Conservation (phyloP, 2,329 filamentous ascomycete species). For the Sarocladium strictum region DNA sequence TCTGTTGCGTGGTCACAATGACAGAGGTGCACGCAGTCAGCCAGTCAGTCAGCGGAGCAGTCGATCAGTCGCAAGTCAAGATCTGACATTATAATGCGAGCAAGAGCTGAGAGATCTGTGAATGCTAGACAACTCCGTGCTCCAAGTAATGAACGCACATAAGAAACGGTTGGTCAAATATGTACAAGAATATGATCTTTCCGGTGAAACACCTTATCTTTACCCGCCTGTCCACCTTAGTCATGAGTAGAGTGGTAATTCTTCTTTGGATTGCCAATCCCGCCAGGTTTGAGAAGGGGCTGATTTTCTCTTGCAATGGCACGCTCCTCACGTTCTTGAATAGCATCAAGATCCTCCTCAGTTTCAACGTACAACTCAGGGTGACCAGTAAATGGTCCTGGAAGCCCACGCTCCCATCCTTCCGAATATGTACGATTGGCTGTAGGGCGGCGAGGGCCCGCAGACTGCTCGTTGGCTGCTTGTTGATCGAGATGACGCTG, state of each 20-base stretch:
- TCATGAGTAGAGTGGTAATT: conserved; percentile 22
- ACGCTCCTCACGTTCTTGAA: conserved; percentile 44
- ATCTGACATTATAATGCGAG: background rate
- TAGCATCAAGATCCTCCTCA: conserved; percentile 44
- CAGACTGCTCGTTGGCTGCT: conserved; percentile 18
- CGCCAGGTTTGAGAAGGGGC: conserved; percentile 43
- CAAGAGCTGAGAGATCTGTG: background rate
- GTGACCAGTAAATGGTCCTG: conserved; percentile 45
- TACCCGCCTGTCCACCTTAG: background rate
- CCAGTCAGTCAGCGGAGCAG: too few species aligned
- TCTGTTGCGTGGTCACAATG: too few species aligned
- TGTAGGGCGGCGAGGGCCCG: conserved; percentile 26
- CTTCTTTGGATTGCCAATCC: conserved; percentile 40
- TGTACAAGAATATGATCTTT: background rate
- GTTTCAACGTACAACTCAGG: conserved; percentile 46
- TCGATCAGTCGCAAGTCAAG: background rate
- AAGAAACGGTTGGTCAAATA: background rate
- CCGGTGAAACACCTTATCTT: background rate
- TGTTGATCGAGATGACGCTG: conserved; percentile 14
- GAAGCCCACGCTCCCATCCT: conserved; percentile 44
- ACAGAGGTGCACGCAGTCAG: too few species aligned
- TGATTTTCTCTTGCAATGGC: conserved; percentile 45
- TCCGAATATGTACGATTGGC: conserved; percentile 41
- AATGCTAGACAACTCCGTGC: background rate
- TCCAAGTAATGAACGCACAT: background rate